Evolutionary conservation across 2,329 filamentous ascomycete genomes (phyloP), one percentile per base, ranked within the genome.

Genomic region (Raffaelea arxii): DNA sequence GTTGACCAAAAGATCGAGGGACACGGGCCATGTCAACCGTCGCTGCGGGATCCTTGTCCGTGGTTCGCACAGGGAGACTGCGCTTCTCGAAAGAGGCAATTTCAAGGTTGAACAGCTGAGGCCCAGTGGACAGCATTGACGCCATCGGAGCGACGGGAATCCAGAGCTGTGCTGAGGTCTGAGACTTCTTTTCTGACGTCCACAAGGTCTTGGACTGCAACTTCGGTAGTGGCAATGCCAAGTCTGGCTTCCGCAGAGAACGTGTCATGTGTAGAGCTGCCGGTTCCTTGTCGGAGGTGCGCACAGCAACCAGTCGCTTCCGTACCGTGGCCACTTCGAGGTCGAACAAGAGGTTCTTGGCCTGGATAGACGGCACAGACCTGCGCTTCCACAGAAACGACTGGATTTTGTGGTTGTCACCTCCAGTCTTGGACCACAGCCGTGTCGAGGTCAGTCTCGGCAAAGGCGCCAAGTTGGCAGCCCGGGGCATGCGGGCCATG

Each of bases 201-300:
- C n/a, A n/a, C n/a, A n/a, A n/a, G n/a, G n/a, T n/a, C n/a, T n/a
- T n/a, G n/a, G n/a, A n/a, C n/a, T n/a, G n/a, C n/a, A n/a, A n/a
- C n/a, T n/a, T n/a, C n/a, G n/a, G n/a, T n/a, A n/a, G n/a, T n/a
- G n/a, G n/a, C n/a, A n/a, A n/a, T n/a, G n/a, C n/a, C n/a, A n/a
- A n/a, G n/a, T n/a, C n/a, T n/a, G n/a, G n/a, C 45, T 55, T 59
- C 41, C 57, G 59, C 6, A 44, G n/a, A n/a, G n/a, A n/a, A n/a
- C n/a, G n/a, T n/a, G n/a, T 44, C 52, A 62, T 58, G 35, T 49
- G 38, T 30, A 60, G 52, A 22, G 61, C 64, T 36, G 60, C 53
- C 9, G 51, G 49, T 24, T 51, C 47, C n/a, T 41, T 44, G 14
- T 46, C 45, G 1, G 39, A 42, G 4, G 44, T 46, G 14, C 38